phyloP scores from a whole-genome alignment of 768 basidiomycete species.

The Serpula lacrymans region DNA sequence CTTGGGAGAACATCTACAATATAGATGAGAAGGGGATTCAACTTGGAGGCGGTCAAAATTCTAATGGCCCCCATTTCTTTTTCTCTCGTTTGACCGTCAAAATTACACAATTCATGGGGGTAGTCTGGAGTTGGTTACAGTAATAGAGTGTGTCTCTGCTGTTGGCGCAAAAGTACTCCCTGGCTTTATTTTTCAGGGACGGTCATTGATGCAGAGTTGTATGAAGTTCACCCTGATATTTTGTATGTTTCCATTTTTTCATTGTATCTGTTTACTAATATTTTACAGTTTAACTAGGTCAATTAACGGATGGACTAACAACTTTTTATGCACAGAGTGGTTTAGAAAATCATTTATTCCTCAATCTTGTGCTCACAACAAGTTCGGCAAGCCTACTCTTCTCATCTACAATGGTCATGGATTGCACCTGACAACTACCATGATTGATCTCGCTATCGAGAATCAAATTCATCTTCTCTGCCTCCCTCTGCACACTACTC shows the following conservation, averaged over 20 bases:
- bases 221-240: conserved; percentile 19
- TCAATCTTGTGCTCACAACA: no score
- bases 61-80: background rate
- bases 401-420: no score
- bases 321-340: no score
- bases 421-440: no score
- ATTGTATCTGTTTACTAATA: no score
- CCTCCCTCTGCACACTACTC: conserved; percentile 35
- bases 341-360: no score
- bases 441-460: no score
- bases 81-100: background rate
- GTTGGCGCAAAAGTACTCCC: conserved; percentile 34
- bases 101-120: conserved; percentile 24
- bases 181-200: conserved; percentile 37
- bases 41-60: conserved; percentile 20
- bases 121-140: conserved; percentile 43
- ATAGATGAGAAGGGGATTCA: conserved; percentile 36
- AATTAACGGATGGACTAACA: no score
- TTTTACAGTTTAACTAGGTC: no score
- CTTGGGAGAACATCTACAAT: conserved; percentile 29
- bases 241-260: background rate
- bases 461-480: conserved; percentile 34
- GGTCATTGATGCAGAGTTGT: conserved; percentile 19
- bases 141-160: conserved; percentile 43
- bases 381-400: no score